A percentile compares a stretch with the other conserved stretches of the same genome.
Conservation (phyloP, 257 asterid species). For the Marsdenia floribunda region DNA sequence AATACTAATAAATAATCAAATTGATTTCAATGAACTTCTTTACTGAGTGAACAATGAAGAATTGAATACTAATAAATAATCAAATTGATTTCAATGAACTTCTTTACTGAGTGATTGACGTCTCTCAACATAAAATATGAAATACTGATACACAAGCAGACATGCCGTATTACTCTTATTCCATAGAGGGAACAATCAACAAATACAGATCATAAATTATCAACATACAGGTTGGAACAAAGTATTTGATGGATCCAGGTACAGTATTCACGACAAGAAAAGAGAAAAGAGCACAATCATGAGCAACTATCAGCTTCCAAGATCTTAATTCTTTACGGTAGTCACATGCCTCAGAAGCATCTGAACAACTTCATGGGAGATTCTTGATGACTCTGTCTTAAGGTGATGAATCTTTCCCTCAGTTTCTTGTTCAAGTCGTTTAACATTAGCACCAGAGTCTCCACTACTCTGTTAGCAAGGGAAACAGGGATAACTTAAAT, state of each 20-base stretch:
- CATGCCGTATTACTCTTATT: background rate
- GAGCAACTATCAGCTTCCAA: conserved; percentile 2
- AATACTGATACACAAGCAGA: conserved; percentile 9
- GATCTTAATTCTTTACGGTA: conserved; percentile 54
- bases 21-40: conserved; percentile 6
- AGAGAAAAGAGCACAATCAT: background rate
- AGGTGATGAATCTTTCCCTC: conserved; percentile 59
- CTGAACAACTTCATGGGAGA: conserved; percentile 66
- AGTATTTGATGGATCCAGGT: conserved; percentile 6
- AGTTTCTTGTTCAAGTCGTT: conserved; percentile 84
- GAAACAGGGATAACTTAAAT: background rate
- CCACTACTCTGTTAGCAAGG: conserved; percentile 27
- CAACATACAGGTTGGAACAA: conserved; percentile 18
- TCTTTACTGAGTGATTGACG: background rate
- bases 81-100: conserved; percentile 2
- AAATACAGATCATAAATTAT: conserved; percentile 25
- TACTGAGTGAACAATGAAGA: background rate
- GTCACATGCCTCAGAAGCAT: conserved; percentile 92
- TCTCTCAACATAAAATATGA: background rate
- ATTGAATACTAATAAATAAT: background rate
- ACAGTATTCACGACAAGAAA: conserved; percentile 8
- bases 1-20: background rate
- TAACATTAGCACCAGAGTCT: conserved; percentile 76
- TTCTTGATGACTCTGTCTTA: conserved; percentile 59
- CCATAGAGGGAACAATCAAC: conserved; percentile 15